phyloP scores from a whole-genome alignment of 352 stramenopile species.

The Pythium oligandrum region DNA sequence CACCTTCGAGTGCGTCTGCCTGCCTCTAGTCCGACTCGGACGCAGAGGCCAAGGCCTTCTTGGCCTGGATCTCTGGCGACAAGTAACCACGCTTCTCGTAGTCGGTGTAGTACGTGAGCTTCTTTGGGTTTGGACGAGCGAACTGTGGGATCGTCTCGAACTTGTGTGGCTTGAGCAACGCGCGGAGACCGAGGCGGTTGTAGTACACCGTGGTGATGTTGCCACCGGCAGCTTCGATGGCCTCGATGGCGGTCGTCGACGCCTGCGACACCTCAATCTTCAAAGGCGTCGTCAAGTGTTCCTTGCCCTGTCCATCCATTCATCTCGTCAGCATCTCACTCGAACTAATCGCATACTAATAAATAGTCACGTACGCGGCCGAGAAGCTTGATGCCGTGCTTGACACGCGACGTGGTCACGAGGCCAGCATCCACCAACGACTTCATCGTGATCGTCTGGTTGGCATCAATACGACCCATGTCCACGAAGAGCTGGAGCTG shows the following conservation, averaged over 20 bases:
- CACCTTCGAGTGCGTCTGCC: conserved; percentile 1
- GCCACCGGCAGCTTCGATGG: conserved; percentile 92
- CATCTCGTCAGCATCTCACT: no score
- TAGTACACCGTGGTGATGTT: conserved; percentile 97
- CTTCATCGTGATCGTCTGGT: conserved; percentile 93
- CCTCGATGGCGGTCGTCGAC: conserved; percentile 91
- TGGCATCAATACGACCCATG: conserved; percentile 92
- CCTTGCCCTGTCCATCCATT: conserved; percentile 31
- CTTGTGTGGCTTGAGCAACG: conserved; percentile 95
- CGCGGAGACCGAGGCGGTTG: conserved; percentile 93
- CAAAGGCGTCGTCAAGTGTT: conserved; percentile 88
- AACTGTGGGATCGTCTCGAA: conserved; percentile 92
- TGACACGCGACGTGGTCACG: conserved; percentile 89
- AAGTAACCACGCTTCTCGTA: conserved; percentile 96
- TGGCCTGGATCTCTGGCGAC: conserved; percentile 94
- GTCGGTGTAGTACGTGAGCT: conserved; percentile 97
- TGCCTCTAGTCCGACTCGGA: conserved; percentile 39
- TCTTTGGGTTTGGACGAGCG: conserved; percentile 93
- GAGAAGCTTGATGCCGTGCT: conserved; percentile 96
- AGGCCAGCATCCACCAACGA: conserved; percentile 84
- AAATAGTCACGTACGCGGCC: conserved; percentile 34
- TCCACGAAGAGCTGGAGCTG: conserved; percentile 95
- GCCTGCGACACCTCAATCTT: conserved; percentile 95
- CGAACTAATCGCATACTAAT: neutral
- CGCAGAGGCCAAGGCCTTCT: conserved; percentile 59